phyloP scores from a whole-genome alignment of 805 yeast genomes.

The Monosporozyma siamensis region DNA sequence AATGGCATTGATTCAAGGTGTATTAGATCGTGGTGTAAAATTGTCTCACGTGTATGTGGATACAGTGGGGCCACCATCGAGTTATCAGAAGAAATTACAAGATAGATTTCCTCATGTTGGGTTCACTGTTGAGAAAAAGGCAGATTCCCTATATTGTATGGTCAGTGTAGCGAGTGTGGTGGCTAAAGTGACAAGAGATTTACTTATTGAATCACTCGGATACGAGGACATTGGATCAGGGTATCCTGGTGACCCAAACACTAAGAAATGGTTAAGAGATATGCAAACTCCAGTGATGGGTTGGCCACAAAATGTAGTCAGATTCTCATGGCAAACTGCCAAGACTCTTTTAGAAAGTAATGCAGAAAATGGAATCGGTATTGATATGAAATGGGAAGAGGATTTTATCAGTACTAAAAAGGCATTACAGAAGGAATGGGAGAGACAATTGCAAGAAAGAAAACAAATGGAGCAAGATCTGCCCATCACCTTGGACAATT shows the following conservation, averaged over 20 bases:
- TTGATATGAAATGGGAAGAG: slow-evolving; percentile 52
- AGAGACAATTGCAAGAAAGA: slow-evolving; percentile 4
- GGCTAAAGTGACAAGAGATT: slow-evolving; percentile 93
- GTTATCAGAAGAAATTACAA: slow-evolving; percentile 70
- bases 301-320: slow-evolving; percentile 62
- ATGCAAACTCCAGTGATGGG: slow-evolving; percentile 71
- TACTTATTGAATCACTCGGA: slow-evolving; percentile 27
- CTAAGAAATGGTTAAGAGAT: slow-evolving; percentile 62
- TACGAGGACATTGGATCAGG: slow-evolving; percentile 68
- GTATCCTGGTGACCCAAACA: slow-evolving; percentile 87
- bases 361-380: slow-evolving; percentile 30
- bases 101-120: slow-evolving; percentile 57
- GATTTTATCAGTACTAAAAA: slow-evolving; percentile 28
- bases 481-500: slow-evolving; percentile 21
- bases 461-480: slow-evolving; percentile 2
- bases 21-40: slow-evolving; percentile 51
- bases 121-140: slow-evolving; percentile 85
- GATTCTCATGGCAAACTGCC: slow-evolving; percentile 95
- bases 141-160: slow-evolving; percentile 84
- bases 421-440: slow-evolving; percentile 22
- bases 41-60: slow-evolving; percentile 75
- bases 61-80: slow-evolving; percentile 91
- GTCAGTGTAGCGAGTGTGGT: slow-evolving; percentile 93
- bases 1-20: slow-evolving; percentile 60
- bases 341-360: slow-evolving; percentile 54